Percentiles rank a stretch among this genome's conserved stretches.
phyloP scores from a whole-genome alignment of 2,329 filamentous ascomycete genomes.

The Aspergillus tanneri region DNA sequence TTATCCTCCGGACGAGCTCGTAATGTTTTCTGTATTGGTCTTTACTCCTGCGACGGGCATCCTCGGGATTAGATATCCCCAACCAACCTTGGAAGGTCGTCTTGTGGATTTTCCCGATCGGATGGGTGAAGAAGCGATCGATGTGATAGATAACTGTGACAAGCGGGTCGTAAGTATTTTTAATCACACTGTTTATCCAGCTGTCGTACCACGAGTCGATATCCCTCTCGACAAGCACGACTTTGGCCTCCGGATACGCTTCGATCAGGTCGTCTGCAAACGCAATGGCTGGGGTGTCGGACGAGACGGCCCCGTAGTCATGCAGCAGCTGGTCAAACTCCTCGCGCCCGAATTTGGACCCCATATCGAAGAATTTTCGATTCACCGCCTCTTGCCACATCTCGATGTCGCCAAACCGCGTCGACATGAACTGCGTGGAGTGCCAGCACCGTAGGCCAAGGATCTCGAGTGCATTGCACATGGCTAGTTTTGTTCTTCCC shows the following conservation, averaged over 20 bases:
- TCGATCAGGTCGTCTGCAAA: constrained; percentile 26
- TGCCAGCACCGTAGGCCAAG: constrained; percentile 12
- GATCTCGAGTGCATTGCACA: constrained; percentile 13
- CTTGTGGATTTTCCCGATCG: background rate
- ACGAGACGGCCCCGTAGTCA: constrained; percentile 13
- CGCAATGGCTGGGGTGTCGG: constrained; percentile 17
- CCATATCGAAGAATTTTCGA: constrained; percentile 56
- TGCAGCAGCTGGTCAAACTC: constrained; percentile 8
- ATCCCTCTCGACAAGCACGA: constrained; percentile 24
- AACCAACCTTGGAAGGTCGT: background rate
- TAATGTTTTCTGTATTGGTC: constrained; percentile 46
- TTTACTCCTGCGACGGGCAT: background rate
- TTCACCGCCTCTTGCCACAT: constrained; percentile 61
- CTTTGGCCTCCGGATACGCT: constrained; percentile 26
- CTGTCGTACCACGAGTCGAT: constrained; percentile 25
- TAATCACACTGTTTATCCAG: background rate
- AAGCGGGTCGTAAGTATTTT: too few species aligned
- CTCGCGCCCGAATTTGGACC: constrained; percentile 29
- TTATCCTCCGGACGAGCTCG: constrained; percentile 41
- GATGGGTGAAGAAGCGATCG: too few species aligned
- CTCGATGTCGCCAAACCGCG: constrained; percentile 33
- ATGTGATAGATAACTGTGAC: too few species aligned
- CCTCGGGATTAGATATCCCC: background rate
- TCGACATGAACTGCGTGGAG: constrained; percentile 6
- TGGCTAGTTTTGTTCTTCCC: constrained; percentile 8